Evolutionary conservation across 2,329 filamentous ascomycete genomes (phyloP).

Genomic region (Grosmannia penicillata): DNA sequence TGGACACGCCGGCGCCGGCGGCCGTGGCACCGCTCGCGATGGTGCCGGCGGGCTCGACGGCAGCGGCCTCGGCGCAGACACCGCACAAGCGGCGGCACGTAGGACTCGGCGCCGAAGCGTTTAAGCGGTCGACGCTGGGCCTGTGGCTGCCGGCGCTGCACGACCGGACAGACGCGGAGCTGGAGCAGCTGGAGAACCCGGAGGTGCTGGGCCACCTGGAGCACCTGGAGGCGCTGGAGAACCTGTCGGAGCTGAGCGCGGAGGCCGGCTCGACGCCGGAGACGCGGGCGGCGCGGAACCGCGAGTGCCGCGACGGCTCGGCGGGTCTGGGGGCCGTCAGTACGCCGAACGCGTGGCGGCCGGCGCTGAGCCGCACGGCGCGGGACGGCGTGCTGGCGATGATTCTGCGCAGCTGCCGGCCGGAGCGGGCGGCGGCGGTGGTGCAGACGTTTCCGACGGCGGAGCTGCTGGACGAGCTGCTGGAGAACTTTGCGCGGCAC

Average conservation of each 20-base stretch:
- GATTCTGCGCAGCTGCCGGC: slow-evolving; percentile 41
- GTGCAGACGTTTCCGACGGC: slow-evolving; percentile 48
- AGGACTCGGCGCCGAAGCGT: slow-evolving; percentile 24
- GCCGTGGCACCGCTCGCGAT: neutral
- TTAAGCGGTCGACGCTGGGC: slow-evolving; percentile 34
- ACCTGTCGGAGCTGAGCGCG: slow-evolving; percentile 26
- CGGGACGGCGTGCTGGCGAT: slow-evolving; percentile 51
- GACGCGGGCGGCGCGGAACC: slow-evolving; percentile 22
- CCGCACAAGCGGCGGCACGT: slow-evolving; percentile 1
- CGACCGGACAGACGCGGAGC: slow-evolving; percentile 28
- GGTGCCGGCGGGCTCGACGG: no score
- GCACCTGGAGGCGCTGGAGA: no score
- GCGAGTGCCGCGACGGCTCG: slow-evolving; percentile 20
- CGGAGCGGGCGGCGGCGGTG: slow-evolving; percentile 33
- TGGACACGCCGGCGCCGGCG: neutral
- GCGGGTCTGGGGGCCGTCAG: no score
- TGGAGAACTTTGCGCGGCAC: slow-evolving; percentile 44
- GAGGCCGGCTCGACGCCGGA: slow-evolving; percentile 20
- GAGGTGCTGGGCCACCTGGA: no score
- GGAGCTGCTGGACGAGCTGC: slow-evolving; percentile 43
- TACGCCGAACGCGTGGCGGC: no score
- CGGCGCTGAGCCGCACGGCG: slow-evolving; percentile 28
- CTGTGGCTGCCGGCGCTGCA: slow-evolving; percentile 32
- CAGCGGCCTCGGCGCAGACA: neutral
- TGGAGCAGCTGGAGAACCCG: no score